A percentile compares a stretch with the other conserved stretches of the same genome.
Evolutionary conservation across 208 protist genomes (phyloP).

Genomic region (Leptomonas seymouri): DNA sequence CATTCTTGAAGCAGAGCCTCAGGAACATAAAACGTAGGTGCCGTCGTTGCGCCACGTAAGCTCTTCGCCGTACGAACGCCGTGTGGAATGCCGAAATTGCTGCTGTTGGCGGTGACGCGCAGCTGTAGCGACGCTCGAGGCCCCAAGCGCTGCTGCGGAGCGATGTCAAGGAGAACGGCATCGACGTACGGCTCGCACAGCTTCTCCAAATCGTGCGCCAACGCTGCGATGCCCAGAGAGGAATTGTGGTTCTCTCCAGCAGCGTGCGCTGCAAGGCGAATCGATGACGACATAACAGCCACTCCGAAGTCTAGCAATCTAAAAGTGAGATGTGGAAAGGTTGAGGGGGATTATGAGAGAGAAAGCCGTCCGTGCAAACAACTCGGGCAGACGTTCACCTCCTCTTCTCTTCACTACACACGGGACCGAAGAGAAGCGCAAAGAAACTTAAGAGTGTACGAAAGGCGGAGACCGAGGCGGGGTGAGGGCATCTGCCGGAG

Average conservation of each 20-base stretch:
- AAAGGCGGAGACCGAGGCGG: too few species aligned
- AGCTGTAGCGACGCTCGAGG: slow-evolving; percentile 17
- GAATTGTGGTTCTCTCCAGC: neutral
- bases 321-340: neutral
- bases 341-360: neutral
- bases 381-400: too few species aligned
- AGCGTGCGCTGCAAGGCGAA: neutral
- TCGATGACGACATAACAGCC: neutral
- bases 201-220: slow-evolving; percentile 3
- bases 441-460: too few species aligned
- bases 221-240: neutral
- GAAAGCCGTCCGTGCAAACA: too few species aligned
- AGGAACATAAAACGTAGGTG: neutral
- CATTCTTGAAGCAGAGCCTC: slow-evolving; percentile 13
- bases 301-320: neutral
- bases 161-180: slow-evolving; percentile 3
- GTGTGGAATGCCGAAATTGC: neutral
- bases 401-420: too few species aligned
- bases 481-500: too few species aligned
- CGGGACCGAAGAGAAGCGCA: too few species aligned
- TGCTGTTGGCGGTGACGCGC: slow-evolving; percentile 13
- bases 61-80: neutral
- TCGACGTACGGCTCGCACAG: slow-evolving; percentile 34
- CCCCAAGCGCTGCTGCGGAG: neutral
- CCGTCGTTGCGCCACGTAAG: neutral